phyloP scores from a whole-genome alignment of 495 filamentous ascomycete species.

The Cercophora scortea region DNA sequence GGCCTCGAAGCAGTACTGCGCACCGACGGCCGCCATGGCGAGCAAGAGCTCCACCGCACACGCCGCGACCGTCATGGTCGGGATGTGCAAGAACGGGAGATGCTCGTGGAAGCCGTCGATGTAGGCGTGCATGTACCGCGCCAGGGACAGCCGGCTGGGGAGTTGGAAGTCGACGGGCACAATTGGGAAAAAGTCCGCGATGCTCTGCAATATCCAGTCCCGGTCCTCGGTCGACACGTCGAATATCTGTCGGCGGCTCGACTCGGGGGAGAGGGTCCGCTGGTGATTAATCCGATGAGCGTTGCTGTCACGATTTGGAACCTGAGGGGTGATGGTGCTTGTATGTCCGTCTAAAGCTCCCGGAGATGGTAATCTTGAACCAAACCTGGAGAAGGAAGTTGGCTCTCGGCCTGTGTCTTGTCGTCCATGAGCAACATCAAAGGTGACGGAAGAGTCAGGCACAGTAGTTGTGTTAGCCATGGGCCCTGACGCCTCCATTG shows the following conservation, averaged over 20 bases:
- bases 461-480: neutral
- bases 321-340: too few species aligned
- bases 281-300: neutral
- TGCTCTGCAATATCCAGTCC: neutral
- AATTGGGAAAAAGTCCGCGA: neutral
- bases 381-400: neutral
- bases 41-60: constrained; percentile 5
- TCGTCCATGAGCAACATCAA: neutral
- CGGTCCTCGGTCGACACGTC: neutral
- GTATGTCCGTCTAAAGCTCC: neutral
- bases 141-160: constrained; percentile 5
- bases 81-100: constrained; percentile 31
- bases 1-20: constrained; percentile 12
- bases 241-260: neutral
- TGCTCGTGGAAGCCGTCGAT: constrained; percentile 40
- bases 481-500: neutral
- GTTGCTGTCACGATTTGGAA: neutral
- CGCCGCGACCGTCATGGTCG: neutral
- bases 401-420: neutral
- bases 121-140: constrained; percentile 8
- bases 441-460: neutral
- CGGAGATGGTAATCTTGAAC: neutral
- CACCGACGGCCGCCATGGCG: constrained; percentile 8
- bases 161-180: neutral
- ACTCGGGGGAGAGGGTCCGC: neutral